Conservation (phyloP, 176 grass and related monocot species). For the Phyllostachys edulis region DNA sequence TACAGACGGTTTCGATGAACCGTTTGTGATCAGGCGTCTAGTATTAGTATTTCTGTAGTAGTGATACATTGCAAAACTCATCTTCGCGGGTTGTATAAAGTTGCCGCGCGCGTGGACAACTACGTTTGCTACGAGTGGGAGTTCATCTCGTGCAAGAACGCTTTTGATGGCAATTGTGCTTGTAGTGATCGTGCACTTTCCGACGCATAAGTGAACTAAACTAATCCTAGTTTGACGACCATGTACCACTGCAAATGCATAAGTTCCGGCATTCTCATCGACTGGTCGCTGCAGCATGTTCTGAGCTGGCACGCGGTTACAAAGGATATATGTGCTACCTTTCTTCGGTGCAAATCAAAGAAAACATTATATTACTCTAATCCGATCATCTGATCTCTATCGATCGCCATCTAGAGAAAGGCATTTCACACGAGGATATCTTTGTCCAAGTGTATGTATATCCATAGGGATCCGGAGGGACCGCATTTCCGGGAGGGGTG, state of each 20-base stretch:
- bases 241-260: background rate
- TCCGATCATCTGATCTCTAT: background rate
- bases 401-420: constrained; percentile 21
- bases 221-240: constrained; percentile 11
- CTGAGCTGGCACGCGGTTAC: constrained; percentile 41
- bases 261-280: constrained; percentile 10
- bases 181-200: constrained; percentile 15
- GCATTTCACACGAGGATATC: background rate
- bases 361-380: background rate
- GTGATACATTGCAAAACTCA: background rate
- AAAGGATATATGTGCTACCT: background rate
- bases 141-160: background rate
- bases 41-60: too few relatives aligned
- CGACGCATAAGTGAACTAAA: constrained; percentile 49
- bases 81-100: background rate
- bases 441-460: background rate
- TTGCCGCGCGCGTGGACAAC: constrained; percentile 8
- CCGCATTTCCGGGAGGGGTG: too few relatives aligned
- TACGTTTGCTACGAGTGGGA: constrained; percentile 11
- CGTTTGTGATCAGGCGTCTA: too few relatives aligned
- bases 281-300: constrained; percentile 2
- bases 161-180: background rate
- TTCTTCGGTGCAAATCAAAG: background rate
- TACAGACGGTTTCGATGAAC: too few relatives aligned
- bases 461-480: too few relatives aligned